These are phyloP conservation scores for Penicillium coprophilum DNA, from an alignment of 495 filamentous ascomycete species.

Conservation along the genomic window DNA sequence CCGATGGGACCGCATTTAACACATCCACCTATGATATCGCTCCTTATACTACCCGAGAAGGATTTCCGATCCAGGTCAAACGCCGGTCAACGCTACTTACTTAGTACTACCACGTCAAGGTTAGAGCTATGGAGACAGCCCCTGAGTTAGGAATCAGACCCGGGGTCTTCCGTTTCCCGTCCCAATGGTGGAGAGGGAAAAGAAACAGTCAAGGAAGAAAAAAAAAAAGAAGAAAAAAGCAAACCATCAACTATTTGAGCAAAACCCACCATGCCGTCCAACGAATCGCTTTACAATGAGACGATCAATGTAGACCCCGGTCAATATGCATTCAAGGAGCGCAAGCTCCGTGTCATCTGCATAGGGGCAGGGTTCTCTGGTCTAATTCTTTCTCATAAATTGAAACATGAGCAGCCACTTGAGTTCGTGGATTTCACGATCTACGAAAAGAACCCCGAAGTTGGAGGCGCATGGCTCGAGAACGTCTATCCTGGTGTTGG, in stretches of 20 bases:
- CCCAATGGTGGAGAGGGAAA: background rate
- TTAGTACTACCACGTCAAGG: background rate
- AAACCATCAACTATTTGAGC: background rate
- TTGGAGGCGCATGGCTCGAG: background rate
- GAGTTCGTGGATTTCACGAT: background rate
- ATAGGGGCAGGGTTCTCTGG: background rate
- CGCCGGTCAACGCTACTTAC: background rate
- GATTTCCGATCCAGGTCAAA: background rate
- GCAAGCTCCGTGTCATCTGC: background rate
- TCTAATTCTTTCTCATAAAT: background rate
- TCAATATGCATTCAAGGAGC: background rate
- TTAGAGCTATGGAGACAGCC: background rate
- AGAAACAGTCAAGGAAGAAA: background rate
- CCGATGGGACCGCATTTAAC: background rate
- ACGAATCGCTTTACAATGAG: background rate
- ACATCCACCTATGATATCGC: background rate
- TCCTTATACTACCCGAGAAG: background rate
- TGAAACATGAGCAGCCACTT: background rate
- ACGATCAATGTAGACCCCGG: background rate
- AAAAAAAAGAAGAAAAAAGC: background rate
- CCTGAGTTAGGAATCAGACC: background rate
- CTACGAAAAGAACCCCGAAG: background rate
- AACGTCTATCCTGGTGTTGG: background rate
- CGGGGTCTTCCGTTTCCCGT: background rate
- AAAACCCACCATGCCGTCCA: background rate